Base-by-base conservation (phyloP, 805 yeast genomes). In the Sugiyamaella marilandica region DNA sequence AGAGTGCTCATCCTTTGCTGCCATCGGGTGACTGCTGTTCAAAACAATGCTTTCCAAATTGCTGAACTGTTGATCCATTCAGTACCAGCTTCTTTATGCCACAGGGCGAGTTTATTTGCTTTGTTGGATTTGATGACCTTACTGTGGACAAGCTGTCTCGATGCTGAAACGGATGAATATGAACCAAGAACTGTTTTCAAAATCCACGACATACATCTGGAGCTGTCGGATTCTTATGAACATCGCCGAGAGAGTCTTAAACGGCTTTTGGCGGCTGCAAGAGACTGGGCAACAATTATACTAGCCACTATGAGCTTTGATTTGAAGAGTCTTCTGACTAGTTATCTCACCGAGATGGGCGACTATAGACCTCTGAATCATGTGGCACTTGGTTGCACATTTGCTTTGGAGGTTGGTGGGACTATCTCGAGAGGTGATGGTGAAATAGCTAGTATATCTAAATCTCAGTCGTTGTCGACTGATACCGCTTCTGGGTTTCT, bases 331-430 rank as follows among this genome's bases (percentile, higher is more conserved):
- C 73, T 92, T 57, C 73, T 94, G 45, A 94, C 87, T 62, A 74
- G 85, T 0, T 94, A 92, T 62, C 80, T 90, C 2, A 76, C 88
- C 1, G 76, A 73, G 29, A 59, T 70, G 59, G 71, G 74, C 24
- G 67, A 63, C 14, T 53, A 65, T 61, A 52, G 70, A 61, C 56
- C 69, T 62, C 57, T 64, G 66, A 58, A 76, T 67, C 60, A 71
- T 61, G 77, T 87, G 41, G 84, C 86, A 52, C 83, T 78, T 62
- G 98, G 98, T 51, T 84, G 90, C 47, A 84, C 95, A 0, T 87
- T 92, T 74, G 98, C 99, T 0, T 72, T 91, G 53, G 94, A 87
- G 59, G 79, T 89, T 83, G 95, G 96, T 1, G 89, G 94, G 2
- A 67, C 79, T 3, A 77, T 88, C 10, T 70, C 83, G n/a, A 75